Base-by-base conservation (phyloP, 331 rosid genomes). In the Malus hybrid region DNA sequence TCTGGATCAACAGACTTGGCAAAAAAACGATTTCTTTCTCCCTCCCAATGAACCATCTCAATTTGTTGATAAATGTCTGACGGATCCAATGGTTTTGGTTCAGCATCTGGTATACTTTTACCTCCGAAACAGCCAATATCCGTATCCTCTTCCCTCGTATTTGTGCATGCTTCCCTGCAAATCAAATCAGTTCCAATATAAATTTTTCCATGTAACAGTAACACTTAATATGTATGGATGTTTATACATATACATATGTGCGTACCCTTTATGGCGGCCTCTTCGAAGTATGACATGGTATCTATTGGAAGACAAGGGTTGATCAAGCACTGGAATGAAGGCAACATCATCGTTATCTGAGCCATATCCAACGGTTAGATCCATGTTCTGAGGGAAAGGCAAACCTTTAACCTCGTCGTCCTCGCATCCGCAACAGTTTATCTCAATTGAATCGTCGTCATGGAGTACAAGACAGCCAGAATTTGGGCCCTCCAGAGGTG, bases 331-430 rank as follows among this genome's bases (percentile, higher is more conserved):
- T 0, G 93, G 92, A 55, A 92, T 79, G 56, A 92, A 86, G 72
- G 65, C 16, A 14, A 67, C 81, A 18, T 62, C 16, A 2, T 82
- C 83, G 4, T 10, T 3, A 52, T 73, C 11, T 28, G 78, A n/a
- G 1, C 0, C 10, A 61, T 73, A 71, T 1, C 13, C 1, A 29
- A 85, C 50, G 8, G 75, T 74, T 18, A 87, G 82, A 48, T 82
- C 50, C 82, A 83, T 88, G 76, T 85, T 83, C 76, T 90, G 96
- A 50, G 96, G 96, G 24, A 92, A 84, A 9, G 92, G 96, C 69
- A 86, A 75, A 4, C 50, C 56, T 12, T 5, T 27, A 18, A 90
- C 74, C 2, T 1, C 1, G 2, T 8, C 0, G 6, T 76, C 65
- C 67, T 71, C 69, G 55, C 75, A 31, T 13, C 97, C 89, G 5